A percentile compares a stretch with the other conserved stretches of the same genome.
These are phyloP conservation scores for Dothideomycetes sp. DNA, from an alignment of 2,329 filamentous ascomycete species.

Conservation along the genomic window DNA sequence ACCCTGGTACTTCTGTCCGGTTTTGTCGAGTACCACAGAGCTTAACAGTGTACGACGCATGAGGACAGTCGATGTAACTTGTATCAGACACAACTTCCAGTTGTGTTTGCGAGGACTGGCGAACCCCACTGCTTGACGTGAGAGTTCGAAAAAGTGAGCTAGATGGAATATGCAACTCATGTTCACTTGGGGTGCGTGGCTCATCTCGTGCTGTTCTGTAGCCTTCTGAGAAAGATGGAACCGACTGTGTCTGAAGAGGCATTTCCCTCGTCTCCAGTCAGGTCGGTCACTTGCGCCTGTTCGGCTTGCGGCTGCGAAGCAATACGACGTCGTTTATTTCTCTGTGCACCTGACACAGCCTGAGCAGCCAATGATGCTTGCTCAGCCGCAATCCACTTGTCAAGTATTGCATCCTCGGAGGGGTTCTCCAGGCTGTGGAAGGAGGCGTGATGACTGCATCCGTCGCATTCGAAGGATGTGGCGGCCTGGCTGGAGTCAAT, in stretches of 20 bases:
- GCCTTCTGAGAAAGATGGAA: not conserved
- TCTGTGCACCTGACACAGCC: conserved; percentile 1
- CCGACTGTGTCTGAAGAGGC: not conserved
- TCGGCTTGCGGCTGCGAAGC: conserved; percentile 1
- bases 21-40: no score
- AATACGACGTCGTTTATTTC: conserved; percentile 9
- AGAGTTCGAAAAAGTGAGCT: no score
- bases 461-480: conserved; percentile 44
- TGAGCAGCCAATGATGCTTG: not conserved
- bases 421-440: conserved; percentile 44
- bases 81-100: no score
- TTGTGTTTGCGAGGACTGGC: no score
- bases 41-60: no score
- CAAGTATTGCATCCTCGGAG: conserved; percentile 35
- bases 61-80: no score
- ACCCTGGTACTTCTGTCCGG: no score
- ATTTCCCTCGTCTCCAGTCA: not conserved
- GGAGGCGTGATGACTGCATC: conserved; percentile 43
- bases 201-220: not conserved
- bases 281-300: not conserved
- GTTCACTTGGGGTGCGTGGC: no score
- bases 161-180: no score
- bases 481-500: conserved; percentile 22
- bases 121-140: no score
- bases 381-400: conserved; percentile 29